Evolutionary conservation across 148 eudicot genomes (phyloP), one percentile per base, ranked within the genome.

Genomic region (Talinum fruticosum): DNA sequence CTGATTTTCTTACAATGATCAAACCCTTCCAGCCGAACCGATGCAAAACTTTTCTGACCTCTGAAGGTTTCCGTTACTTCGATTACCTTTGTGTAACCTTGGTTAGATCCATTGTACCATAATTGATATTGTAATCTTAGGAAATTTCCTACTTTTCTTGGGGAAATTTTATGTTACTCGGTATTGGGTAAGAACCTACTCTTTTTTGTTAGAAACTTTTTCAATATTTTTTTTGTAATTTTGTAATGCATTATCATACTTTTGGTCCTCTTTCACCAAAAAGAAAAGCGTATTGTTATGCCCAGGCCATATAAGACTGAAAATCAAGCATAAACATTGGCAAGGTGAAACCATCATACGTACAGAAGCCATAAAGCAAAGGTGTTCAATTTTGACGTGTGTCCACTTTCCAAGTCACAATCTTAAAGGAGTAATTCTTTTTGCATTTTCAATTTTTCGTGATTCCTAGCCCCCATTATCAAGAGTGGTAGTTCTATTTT

Each of bases 81-180:
- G 18, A 32, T 75, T 49, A 67, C 24, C 65, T 66, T 65, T 3
- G 29, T 28, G 33, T 30, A 6, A 4, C 21, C 4, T 13, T 32
- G 33, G 4, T 14, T 36, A 23, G 24, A 26, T 32, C 23, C n/a
- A 4, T 75, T 76, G 79, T 76, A 67, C 24, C 38, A 67, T 66
- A 45, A 33, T 15, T 49, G 45, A 34, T 76, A n/a, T 21, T 76
- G 73, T 67, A 67, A 62, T 62, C 21, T 51, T n/a, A n/a, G n/a
- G n/a, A n/a, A n/a, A n/a, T n/a, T n/a, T n/a, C n/a, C n/a, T n/a
- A n/a, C n/a, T n/a, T n/a, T n/a, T n/a, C n/a, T n/a, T n/a, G n/a
- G n/a, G n/a, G n/a, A 36, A 3, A 36, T 36, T 36, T 36, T 36
- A 36, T 36, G 7, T 3, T 2, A 36, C 38, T 2, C 38, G 7